Conservation (phyloP, 768 basidiomycete genomes). For the Sporobolomyces roseus region DNA sequence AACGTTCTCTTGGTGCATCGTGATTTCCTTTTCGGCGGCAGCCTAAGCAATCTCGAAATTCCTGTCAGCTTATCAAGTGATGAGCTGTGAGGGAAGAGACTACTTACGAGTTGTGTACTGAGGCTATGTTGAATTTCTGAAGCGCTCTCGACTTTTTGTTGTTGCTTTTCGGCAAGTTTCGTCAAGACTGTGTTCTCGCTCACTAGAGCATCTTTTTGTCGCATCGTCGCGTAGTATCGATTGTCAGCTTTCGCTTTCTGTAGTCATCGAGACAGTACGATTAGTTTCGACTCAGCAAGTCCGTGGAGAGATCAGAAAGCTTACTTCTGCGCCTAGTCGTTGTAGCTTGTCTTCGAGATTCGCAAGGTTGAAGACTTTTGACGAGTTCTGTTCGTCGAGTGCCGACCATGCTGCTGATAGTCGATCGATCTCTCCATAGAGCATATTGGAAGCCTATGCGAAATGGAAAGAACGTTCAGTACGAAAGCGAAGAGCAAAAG, state of each 20-base stretch:
- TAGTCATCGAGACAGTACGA: background rate
- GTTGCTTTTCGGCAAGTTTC: constrained; percentile 56
- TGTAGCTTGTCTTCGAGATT: constrained; percentile 67
- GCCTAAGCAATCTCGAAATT: constrained; percentile 39
- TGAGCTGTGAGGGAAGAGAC: background rate
- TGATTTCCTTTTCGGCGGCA: constrained; percentile 48
- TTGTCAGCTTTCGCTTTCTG: constrained; percentile 96
- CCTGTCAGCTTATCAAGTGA: background rate
- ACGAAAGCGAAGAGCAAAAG: background rate
- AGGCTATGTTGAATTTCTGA: constrained; percentile 64
- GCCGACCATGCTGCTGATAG: constrained; percentile 82
- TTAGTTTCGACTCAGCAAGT: background rate
- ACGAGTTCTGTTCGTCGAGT: constrained; percentile 72
- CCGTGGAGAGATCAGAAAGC: constrained; percentile 32
- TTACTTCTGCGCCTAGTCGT: constrained; percentile 66
- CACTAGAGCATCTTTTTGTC: constrained; percentile 74
- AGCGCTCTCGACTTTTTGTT: constrained; percentile 63
- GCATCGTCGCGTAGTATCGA: constrained; percentile 86
- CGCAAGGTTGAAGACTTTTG: constrained; percentile 77
- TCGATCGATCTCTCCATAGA: constrained; percentile 80
- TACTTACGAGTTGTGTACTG: constrained; percentile 59
- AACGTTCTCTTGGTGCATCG: constrained; percentile 46
- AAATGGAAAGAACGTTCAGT: background rate
- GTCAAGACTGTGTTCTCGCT: constrained; percentile 37
- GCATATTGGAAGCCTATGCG: constrained; percentile 63